Base-by-base conservation (phyloP, 768 basidiomycete species). In the Leccinum sublutescens region DNA sequence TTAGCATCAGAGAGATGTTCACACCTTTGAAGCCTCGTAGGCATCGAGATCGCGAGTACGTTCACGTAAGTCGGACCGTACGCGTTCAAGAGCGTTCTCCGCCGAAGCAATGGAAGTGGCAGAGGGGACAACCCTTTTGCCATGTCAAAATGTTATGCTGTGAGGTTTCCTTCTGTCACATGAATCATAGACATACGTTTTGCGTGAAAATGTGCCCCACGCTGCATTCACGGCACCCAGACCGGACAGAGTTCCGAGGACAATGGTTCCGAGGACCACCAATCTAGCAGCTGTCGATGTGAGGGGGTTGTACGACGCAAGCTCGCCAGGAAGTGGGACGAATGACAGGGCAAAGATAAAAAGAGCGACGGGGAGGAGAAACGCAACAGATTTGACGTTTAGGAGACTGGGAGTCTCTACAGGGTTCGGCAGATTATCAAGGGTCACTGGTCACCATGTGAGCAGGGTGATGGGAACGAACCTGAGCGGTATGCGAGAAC, bases 191-290 rank as follows among this genome's bases (percentile, higher is more conserved):
- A 68, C 71, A 59, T 63, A 72, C 71, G 62, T 62, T 61, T 55
- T 54, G 50, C 58, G 64, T 38, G 59, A 27, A 64, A 72, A 68
- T 51, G 56, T 55, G 9, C 64, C 74, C 88, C 89, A 89, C 0
- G 84, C 81, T 50, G 82, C 86, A 62, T 80, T 85, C 51, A 89
- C 78, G 3, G 89, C 86, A 62, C 91, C 91, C 61, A 91, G 88
- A 0, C 92, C 92, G 1, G 91, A 91, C 5, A 94, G 77, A 3
- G 86, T 68, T 5, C 92, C 92, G n/a, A 94, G 84, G 57, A 92
- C 82, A 31, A 86, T 78, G 0, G 87, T 92, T 2, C 92, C 92
- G 21, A 93, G 73, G 19, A 92, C 87, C 19, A 88, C 82, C 14
- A 93, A 78, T 11, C 91, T 82, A 2, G 87, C 76, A 2, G 86